A percentile compares a stretch with the other conserved stretches of the same genome.
phyloP scores from a whole-genome alignment of 1,284 basidiomycete species.

The Papiliotrema fonsecae region DNA sequence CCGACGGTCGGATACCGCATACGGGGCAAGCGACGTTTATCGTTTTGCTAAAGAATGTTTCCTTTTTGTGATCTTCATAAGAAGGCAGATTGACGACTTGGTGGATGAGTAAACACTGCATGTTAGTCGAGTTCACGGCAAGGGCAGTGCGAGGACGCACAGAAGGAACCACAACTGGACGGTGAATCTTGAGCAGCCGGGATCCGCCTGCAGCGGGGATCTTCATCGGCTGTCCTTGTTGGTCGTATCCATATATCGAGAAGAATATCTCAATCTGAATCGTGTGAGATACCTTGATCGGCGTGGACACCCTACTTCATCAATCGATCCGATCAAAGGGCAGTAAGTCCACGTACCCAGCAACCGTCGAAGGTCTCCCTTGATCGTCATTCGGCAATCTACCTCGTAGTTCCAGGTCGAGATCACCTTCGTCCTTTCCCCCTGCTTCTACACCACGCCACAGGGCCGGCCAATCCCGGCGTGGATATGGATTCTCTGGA shows the following conservation, averaged over 20 bases:
- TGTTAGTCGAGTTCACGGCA: not conserved
- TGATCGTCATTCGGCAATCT: constrained; percentile 19
- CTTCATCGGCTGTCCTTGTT: constrained; percentile 11
- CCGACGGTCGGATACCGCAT: not conserved
- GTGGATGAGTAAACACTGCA: constrained; percentile 15
- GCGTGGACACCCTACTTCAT: constrained; percentile 28
- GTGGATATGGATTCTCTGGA: constrained; percentile 4
- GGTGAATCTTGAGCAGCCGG: constrained; percentile 22
- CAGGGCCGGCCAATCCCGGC: constrained; percentile 7
- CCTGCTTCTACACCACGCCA: constrained; percentile 17
- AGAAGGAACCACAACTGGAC: constrained; percentile 29
- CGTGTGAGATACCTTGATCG: constrained; percentile 30
- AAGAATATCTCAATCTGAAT: constrained; percentile 36
- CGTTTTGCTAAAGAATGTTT: not conserved
- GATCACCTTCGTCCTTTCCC: constrained; percentile 13
- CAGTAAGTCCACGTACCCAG: constrained; percentile 16
- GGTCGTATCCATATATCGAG: constrained; percentile 31
- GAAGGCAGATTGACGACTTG: constrained; percentile 11
- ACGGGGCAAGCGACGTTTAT: constrained; percentile 1
- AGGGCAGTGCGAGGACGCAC: constrained; percentile 15
- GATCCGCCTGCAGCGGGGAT: constrained; percentile 19
- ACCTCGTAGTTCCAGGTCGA: constrained; percentile 6
- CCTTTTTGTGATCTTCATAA: constrained; percentile 7
- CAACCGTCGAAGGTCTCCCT: constrained; percentile 13
- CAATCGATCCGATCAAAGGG: too few relatives aligned